Evolutionary conservation across 108 stramenopile species (phyloP).

Genomic region (Cyclotella choctawhatcheeana): DNA sequence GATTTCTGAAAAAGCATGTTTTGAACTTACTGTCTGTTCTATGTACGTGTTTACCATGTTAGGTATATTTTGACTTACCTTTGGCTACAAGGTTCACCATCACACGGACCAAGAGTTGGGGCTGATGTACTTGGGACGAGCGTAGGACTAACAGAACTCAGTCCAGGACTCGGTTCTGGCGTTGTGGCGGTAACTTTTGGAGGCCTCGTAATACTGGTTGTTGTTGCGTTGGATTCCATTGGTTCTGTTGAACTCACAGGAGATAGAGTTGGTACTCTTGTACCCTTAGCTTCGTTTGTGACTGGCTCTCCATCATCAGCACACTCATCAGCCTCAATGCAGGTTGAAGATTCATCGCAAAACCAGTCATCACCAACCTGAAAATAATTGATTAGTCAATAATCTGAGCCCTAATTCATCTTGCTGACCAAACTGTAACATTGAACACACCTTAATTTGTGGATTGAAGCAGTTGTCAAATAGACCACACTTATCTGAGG

Average conservation of each 20-base stretch:
- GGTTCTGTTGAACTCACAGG: neutral
- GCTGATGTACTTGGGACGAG: slow-evolving; percentile 12
- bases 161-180: neutral
- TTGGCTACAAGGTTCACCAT: slow-evolving; percentile 22
- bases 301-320: too few species aligned
- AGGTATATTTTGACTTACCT: too few species aligned
- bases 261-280: neutral
- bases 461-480: slow-evolving; percentile 15
- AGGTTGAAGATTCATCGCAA: slow-evolving; percentile 31
- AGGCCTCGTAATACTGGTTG: neutral
- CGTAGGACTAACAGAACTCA: slow-evolving; percentile 19
- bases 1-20: slow-evolving; percentile 2
- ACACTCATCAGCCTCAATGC: slow-evolving; percentile 29
- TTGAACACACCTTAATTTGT: too few species aligned
- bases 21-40: too few species aligned
- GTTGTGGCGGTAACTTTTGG: slow-evolving; percentile 7
- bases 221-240: neutral
- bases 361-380: slow-evolving; percentile 46
- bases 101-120: slow-evolving; percentile 37
- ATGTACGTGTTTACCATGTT: too few species aligned
- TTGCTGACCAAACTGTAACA: too few species aligned
- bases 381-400: too few species aligned
- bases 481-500: slow-evolving; percentile 40
- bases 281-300: too few species aligned
- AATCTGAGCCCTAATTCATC: too few species aligned